Base-by-base conservation (phyloP, 805 yeast species). In the Yarrowia osloensis region DNA sequence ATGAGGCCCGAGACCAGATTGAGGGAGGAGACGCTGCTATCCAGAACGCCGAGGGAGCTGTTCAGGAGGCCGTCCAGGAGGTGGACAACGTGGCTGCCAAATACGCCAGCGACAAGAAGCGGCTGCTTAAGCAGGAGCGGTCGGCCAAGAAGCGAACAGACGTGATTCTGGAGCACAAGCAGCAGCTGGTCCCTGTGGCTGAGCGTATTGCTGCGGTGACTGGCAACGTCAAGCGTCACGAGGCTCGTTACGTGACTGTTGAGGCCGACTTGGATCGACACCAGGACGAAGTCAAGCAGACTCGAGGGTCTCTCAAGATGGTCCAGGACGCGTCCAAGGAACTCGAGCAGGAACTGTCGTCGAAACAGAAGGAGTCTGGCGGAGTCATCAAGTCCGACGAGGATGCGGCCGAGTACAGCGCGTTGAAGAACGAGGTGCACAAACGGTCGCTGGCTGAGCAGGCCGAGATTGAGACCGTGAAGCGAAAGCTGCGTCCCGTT, bases 1-100 rank as follows among this genome's bases (percentile, higher is more conserved):
- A 71, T 21, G 75, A 74, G 59, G 77, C 74, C 65, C 68, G 73
- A 2, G 63, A 68, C 2, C 62, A 77, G 15, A 66, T 66, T 4
- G 73, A 73, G 8, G 72, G 76, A 31, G 63, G 73, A 26, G 70
- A 72, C n/a, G 65, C 67, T 11, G 69, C 67, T 11, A 42, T 65
- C 21, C 46, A 69, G 33, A 49, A 65, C 9, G 68, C 66, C 17
- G 59, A 52, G 55, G 47, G 69, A 65, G 47, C 66, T 42, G 66
- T 77, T 31, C 68, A 70, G 33, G 72, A 71, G 3, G 67, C 65
- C 6, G 35, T 21, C 4, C 40, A 37, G 33, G 44, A 44, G 55
- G 33, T 67, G 24, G 61, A 54, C 3, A 52, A 59, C 29, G 65
- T 39, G 37, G 50, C 63, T 13, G 39, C 59, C 22, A 21, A 65